A percentile compares a stretch with the other conserved stretches of the same genome.
phyloP scores from a whole-genome alignment of 306 rosid genomes.

The Luffa aegyptiaca region DNA sequence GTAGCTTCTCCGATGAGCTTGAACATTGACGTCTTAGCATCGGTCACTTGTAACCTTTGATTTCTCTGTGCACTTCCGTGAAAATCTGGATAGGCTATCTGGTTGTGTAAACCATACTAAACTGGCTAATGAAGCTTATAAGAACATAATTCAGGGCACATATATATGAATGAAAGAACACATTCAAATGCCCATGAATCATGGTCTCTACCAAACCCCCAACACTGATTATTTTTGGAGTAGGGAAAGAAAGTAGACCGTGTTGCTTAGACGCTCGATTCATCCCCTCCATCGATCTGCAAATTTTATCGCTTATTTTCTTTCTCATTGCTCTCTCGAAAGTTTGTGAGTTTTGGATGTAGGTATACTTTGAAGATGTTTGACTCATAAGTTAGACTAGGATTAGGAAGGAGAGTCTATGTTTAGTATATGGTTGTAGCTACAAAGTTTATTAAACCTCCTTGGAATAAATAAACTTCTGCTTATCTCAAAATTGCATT shows the following conservation, averaged over 20 bases:
- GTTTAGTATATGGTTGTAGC: neutral
- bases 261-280: neutral
- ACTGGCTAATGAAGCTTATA: neutral
- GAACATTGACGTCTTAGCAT: neutral
- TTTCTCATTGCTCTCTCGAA: too few relatives aligned
- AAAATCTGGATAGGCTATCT: neutral
- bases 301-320: neutral
- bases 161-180: neutral
- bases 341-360: too few relatives aligned
- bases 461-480: neutral
- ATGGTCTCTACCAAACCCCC: neutral
- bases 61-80: neutral
- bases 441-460: neutral
- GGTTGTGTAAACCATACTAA: neutral
- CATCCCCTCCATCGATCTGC: neutral
- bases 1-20: neutral
- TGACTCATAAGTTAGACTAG: neutral
- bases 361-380: neutral
- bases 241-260: neutral
- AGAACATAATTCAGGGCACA: neutral
- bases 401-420: neutral
- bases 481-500: neutral
- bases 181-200: neutral
- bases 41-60: neutral
- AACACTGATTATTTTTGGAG: neutral